phyloP scores from a whole-genome alignment of 2,329 filamentous ascomycete genomes.

The Fusarium citri region DNA sequence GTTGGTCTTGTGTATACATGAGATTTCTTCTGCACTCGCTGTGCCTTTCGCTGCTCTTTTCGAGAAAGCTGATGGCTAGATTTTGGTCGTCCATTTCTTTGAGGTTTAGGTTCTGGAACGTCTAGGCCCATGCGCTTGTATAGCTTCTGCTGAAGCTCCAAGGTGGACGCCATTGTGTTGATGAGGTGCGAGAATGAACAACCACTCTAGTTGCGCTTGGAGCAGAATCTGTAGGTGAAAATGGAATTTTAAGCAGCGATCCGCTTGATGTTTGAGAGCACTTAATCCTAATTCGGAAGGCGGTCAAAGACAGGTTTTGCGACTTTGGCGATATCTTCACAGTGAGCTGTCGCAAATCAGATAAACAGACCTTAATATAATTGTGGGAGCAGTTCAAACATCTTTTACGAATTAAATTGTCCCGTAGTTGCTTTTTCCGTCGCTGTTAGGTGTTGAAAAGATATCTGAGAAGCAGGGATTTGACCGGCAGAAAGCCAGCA shows the following conservation, averaged over 20 bases:
- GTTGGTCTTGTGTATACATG: conserved; percentile 48
- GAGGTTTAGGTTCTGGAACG: conserved; percentile 39
- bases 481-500: conserved; percentile 16
- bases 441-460: neutral
- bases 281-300: conserved; percentile 18
- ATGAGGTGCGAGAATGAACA: neutral
- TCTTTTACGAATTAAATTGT: fast-evolving
- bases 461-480: neutral
- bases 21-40: conserved; percentile 70
- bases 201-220: neutral
- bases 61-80: conserved; percentile 51
- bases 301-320: conserved; percentile 4
- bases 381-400: neutral
- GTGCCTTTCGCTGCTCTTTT: conserved; percentile 75
- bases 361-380: neutral
- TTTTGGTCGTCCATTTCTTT: conserved; percentile 22
- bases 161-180: conserved; percentile 39
- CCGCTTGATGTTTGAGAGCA: neutral
- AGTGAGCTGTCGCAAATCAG: neutral
- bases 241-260: conserved; percentile 23
- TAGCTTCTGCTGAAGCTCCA: conserved; percentile 54
- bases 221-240: neutral
- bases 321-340: neutral
- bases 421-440: neutral
- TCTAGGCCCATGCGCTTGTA: conserved; percentile 54